phyloP scores from a whole-genome alignment of 176 grass and related monocot species.

The Canna indica region DNA sequence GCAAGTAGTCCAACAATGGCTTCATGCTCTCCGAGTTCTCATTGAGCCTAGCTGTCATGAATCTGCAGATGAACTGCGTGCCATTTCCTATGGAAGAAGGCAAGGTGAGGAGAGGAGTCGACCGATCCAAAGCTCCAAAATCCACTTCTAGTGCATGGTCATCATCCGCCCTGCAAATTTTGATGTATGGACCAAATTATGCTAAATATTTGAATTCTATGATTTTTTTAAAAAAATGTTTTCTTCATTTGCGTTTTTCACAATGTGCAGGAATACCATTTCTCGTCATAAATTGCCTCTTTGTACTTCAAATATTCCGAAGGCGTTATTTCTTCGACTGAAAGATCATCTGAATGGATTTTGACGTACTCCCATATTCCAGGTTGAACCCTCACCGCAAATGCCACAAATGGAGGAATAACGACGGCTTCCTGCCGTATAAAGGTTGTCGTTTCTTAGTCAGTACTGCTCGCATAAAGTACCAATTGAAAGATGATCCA shows the following conservation, averaged over 20 bases:
- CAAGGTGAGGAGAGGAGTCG: slow-evolving; percentile 55
- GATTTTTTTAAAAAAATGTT: background rate
- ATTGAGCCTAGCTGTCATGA: slow-evolving; percentile 56
- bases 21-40: slow-evolving; percentile 58
- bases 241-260: background rate
- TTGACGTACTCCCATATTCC: slow-evolving; percentile 92
- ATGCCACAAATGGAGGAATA: slow-evolving; percentile 67
- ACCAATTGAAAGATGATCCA: background rate
- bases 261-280: slow-evolving; percentile 37
- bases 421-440: slow-evolving; percentile 82
- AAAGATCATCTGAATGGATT: slow-evolving; percentile 61
- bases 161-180: slow-evolving; percentile 73
- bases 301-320: slow-evolving; percentile 85
- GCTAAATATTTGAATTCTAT: background rate
- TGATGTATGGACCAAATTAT: background rate
- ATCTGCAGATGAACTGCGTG: slow-evolving; percentile 65
- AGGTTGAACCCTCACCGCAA: slow-evolving; percentile 72
- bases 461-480: background rate
- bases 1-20: slow-evolving; percentile 71
- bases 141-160: slow-evolving; percentile 78
- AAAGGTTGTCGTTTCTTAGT: background rate
- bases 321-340: slow-evolving; percentile 62
- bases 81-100: slow-evolving; percentile 87
- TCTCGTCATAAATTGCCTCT: slow-evolving; percentile 75
- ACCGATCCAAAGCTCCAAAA: slow-evolving; percentile 66